phyloP scores from a whole-genome alignment of 352 stramenopile species.

The Phytophthora agathidicida region DNA sequence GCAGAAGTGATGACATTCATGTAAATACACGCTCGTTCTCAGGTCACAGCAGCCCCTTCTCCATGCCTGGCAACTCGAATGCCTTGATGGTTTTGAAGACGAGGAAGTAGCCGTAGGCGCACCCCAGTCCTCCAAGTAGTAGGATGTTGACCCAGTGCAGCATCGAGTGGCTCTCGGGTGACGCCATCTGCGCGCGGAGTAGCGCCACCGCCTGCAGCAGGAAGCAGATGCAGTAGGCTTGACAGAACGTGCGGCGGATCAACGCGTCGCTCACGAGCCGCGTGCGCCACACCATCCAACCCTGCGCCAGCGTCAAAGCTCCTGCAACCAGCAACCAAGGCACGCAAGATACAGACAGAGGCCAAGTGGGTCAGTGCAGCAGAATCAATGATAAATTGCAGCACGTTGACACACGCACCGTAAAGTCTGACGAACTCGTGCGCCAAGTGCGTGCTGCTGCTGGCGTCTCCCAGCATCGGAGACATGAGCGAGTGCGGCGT shows the following conservation, averaged over 20 bases:
- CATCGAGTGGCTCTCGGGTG: slow-evolving; percentile 78
- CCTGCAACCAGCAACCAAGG: slow-evolving; percentile 32
- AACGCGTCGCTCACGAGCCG: slow-evolving; percentile 86
- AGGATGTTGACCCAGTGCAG: slow-evolving; percentile 88
- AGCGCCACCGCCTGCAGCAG: slow-evolving; percentile 75
- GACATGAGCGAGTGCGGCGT: slow-evolving; percentile 84
- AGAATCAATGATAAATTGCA: not conserved
- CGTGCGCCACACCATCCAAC: slow-evolving; percentile 88
- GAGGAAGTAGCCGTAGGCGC: slow-evolving; percentile 85
- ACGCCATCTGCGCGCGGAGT: slow-evolving; percentile 71
- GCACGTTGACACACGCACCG: too few relatives aligned
- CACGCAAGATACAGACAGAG: not conserved
- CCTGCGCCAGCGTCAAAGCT: slow-evolving; percentile 80
- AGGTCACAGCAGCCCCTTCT: slow-evolving; percentile 57
- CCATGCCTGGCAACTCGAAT: slow-evolving; percentile 78
- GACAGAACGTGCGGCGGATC: slow-evolving; percentile 86
- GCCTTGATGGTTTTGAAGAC: slow-evolving; percentile 90
- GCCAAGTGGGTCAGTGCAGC: not conserved
- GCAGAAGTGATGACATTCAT: not conserved
- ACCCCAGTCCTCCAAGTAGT: slow-evolving; percentile 64
- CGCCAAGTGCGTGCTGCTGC: slow-evolving; percentile 85
- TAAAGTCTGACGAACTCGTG: slow-evolving; percentile 91
- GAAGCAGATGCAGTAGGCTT: slow-evolving; percentile 90
- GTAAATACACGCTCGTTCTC: not conserved
- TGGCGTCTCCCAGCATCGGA: slow-evolving; percentile 72